Percentiles rank a stretch among this genome's conserved stretches.
Evolutionary conservation across 495 filamentous ascomycete species (phyloP).

Genomic region (Penicillium pancosmium): DNA sequence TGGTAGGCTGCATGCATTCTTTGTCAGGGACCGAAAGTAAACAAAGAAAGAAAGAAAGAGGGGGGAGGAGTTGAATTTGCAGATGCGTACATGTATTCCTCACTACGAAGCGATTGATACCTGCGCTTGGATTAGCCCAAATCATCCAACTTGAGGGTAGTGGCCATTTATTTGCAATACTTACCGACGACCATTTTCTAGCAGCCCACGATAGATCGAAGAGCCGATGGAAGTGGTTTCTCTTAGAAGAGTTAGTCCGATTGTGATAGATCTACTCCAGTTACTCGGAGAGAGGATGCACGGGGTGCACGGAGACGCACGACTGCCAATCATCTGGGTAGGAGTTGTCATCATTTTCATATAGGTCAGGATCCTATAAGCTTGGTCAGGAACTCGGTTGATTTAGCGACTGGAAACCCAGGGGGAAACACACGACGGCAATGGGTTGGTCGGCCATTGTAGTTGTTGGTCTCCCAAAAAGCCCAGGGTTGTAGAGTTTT

Average conservation of each 20-base stretch:
- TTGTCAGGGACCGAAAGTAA: background rate
- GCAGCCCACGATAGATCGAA: slow-evolving; percentile 23
- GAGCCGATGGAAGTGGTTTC: slow-evolving; percentile 23
- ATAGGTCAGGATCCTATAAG: slow-evolving; percentile 15
- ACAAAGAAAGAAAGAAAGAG: background rate
- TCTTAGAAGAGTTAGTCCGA: slow-evolving; percentile 7
- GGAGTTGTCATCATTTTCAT: slow-evolving; percentile 10
- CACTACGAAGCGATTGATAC: slow-evolving; percentile 22
- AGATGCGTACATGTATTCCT: slow-evolving; percentile 18
- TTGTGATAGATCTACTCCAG: background rate
- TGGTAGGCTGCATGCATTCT: slow-evolving; percentile 12
- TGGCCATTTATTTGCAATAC: background rate
- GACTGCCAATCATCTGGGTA: slow-evolving; percentile 23
- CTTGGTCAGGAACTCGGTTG: no score
- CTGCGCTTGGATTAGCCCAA: slow-evolving; percentile 5
- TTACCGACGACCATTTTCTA: slow-evolving; percentile 26
- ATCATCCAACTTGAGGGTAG: background rate
- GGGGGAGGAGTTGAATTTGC: background rate
- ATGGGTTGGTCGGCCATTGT: slow-evolving; percentile 1
- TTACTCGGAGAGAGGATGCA: no score
- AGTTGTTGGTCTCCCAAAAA: background rate
- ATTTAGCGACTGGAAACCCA: no score
- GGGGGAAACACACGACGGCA: slow-evolving; percentile 6
- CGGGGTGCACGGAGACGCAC: slow-evolving; percentile 12
- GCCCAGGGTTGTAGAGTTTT: background rate